Percentiles rank a stretch among this genome's conserved stretches.
These are phyloP conservation scores for Sporothrix curviconia DNA, from an alignment of 2,329 filamentous ascomycete species.

Conservation along the genomic window DNA sequence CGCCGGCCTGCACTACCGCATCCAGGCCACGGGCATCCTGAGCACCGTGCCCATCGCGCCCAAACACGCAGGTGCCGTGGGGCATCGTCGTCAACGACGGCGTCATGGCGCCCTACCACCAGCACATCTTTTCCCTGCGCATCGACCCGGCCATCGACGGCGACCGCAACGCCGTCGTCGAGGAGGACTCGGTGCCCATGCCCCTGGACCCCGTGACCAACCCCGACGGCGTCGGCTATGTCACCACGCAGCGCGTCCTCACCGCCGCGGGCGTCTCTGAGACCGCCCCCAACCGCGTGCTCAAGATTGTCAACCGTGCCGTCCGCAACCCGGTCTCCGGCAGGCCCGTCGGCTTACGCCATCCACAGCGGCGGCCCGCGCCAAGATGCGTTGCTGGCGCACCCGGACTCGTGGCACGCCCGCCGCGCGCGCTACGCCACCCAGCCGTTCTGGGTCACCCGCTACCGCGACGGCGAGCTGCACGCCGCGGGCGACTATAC, in stretches of 20 bases:
- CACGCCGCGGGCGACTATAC: conserved; percentile 38
- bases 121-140: conserved; percentile 2
- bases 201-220: conserved; percentile 36
- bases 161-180: conserved; percentile 44
- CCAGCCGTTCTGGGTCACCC: conserved; percentile 40
- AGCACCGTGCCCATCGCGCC: conserved; percentile 52
- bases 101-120: neutral
- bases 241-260: conserved; percentile 37
- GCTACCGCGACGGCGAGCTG: conserved; percentile 36
- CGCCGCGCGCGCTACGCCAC: conserved; percentile 35
- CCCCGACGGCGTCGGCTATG: conserved; percentile 43
- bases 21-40: conserved; percentile 61
- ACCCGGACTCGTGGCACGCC: conserved; percentile 34
- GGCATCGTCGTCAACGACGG: conserved; percentile 41
- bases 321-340: conserved; percentile 35
- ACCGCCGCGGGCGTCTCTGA: conserved; percentile 40
- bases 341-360: conserved; percentile 40
- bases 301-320: conserved; percentile 43
- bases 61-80: conserved; percentile 40
- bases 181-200: conserved; percentile 36
- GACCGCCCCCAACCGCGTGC: conserved; percentile 42
- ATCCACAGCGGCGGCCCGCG: conserved; percentile 37
- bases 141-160: conserved; percentile 48
- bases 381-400: conserved; percentile 34
- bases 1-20: conserved; percentile 54